These are phyloP conservation scores for Diaporthe capsici DNA, from an alignment of 2,329 filamentous ascomycete genomes.

Conservation along the genomic window DNA sequence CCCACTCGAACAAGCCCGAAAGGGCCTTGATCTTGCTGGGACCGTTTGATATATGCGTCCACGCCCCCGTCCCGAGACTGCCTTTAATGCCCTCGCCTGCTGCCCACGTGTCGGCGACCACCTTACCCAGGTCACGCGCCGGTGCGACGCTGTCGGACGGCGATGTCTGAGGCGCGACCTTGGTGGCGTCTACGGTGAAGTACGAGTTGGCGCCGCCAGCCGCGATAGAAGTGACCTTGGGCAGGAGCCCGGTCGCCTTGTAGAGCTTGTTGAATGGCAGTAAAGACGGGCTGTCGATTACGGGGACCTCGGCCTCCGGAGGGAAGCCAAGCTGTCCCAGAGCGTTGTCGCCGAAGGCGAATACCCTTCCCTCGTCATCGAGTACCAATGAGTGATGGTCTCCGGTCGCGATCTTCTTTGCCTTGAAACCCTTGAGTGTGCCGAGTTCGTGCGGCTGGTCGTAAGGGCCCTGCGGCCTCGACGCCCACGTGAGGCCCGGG, in stretches of 20 bases:
- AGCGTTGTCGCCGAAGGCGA: slow-evolving; percentile 92
- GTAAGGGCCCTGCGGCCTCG: slow-evolving; percentile 81
- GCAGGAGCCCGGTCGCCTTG: slow-evolving; percentile 70
- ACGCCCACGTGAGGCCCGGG: slow-evolving; percentile 84
- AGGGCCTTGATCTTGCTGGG: slow-evolving; percentile 87
- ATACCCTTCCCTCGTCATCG: slow-evolving; percentile 82
- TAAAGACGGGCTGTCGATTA: slow-evolving; percentile 77
- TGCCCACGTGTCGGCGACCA: slow-evolving; percentile 86
- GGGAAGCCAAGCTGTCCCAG: slow-evolving; percentile 93
- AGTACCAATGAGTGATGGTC: slow-evolving; percentile 88
- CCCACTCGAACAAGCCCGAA: slow-evolving; percentile 88
- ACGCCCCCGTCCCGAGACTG: slow-evolving; percentile 85
- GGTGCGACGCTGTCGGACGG: slow-evolving; percentile 55
- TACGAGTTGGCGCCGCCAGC: slow-evolving; percentile 91
- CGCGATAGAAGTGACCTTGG: slow-evolving; percentile 81
- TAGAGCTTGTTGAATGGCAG: slow-evolving; percentile 83
- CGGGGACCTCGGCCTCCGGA: slow-evolving; percentile 71
- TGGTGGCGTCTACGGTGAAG: slow-evolving; percentile 85
- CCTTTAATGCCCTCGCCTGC: slow-evolving; percentile 90
- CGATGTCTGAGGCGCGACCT: slow-evolving; percentile 60
- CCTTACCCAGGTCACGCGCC: slow-evolving; percentile 62
- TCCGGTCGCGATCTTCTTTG: slow-evolving; percentile 83
- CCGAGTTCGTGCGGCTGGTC: slow-evolving; percentile 87
- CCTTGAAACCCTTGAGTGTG: slow-evolving; percentile 77
- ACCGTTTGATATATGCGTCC: slow-evolving; percentile 86